Conservation (phyloP, 345 rosid genomes). For the Viola odorata region DNA sequence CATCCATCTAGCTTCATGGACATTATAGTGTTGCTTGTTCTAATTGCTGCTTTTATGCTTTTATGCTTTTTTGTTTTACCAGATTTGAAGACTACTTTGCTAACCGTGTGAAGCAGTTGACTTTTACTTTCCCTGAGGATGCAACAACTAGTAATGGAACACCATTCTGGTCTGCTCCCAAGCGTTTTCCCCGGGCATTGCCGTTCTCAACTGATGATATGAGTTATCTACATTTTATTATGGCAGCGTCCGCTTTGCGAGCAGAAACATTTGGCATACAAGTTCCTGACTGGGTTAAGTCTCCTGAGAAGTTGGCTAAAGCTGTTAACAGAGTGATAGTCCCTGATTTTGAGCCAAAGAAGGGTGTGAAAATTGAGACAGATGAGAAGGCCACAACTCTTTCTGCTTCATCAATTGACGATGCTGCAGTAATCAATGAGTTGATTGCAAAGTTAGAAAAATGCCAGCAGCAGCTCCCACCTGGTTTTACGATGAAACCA, state of each 20-base stretch:
- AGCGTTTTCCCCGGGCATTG: conserved; percentile 82
- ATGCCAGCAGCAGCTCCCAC: conserved; percentile 32
- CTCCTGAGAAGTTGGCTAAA: conserved; percentile 45
- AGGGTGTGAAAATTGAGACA: conserved; percentile 53
- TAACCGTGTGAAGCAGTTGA: conserved; percentile 84
- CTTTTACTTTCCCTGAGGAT: conserved; percentile 89
- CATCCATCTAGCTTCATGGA: neutral
- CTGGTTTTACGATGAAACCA: conserved; percentile 63
- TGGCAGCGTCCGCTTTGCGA: conserved; percentile 76
- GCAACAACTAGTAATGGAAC: conserved; percentile 87
- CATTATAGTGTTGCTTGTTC: neutral
- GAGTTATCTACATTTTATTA: conserved; percentile 59
- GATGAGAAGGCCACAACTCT: conserved; percentile 60
- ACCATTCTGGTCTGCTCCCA: conserved; percentile 99
- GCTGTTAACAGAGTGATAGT: conserved; percentile 56
- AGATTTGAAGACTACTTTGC: conserved; percentile 92
- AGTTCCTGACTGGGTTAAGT: conserved; percentile 71
- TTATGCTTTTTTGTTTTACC: conserved; percentile 12
- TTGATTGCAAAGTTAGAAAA: conserved; percentile 42
- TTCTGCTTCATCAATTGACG: conserved; percentile 43
- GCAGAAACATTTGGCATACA: conserved; percentile 91
- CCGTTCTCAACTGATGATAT: conserved; percentile 58
- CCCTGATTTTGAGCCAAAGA: conserved; percentile 60
- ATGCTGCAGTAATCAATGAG: conserved; percentile 48
- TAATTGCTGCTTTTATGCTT: neutral